Evolutionary conservation across 805 yeast genomes (phyloP), one percentile per base, ranked within the genome.

Genomic region (Wickerhamomyces subpelliculosus): DNA sequence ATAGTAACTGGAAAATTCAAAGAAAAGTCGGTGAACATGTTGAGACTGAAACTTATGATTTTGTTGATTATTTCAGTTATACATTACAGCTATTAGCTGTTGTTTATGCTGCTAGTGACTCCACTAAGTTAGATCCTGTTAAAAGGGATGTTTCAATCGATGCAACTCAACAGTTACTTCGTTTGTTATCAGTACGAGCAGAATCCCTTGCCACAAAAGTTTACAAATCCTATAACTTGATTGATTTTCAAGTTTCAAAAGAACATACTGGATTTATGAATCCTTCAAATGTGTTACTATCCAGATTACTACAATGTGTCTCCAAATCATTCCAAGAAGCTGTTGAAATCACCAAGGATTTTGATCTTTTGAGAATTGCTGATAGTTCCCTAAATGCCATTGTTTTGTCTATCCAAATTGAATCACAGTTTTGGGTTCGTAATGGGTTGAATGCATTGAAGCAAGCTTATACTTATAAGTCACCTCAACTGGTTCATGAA

Each of bases 11-110:
- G 67, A 64, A 70, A 20, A 58, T 80, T 22, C 64, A 56, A 39
- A 67, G 87, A 41, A 79, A 78, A 44, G 65, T 66, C 32, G 90
- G 87, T 10, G 80, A 78, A 8, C 90, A 83, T 59, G 84, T 81
- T 23, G 73, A 73, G 39, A 66, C 65, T 36, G 87, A 82, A 49
- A 64, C 66, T 29, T 62, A 62, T 22, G 73, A 67, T 31, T 78
- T 69, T 45, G 63, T 68, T 16, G 55, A 70, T 2, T 78, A 78
- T 46, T 62, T 72, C 35, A 72, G 70, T 39, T 66, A 68, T 37
- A 67, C 78, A 0, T 57, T 68, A 4, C 67, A 72, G 0, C 45
- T 73, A 18, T 60, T 68, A 30, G 63, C 63, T 25, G 61, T 73
- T 13, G 64, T 70, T 3, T 64, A 65, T 40, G 54, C 60, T 11